Base-by-base conservation (phyloP, 257 asterid species). In the Nemophila menziesii region DNA sequence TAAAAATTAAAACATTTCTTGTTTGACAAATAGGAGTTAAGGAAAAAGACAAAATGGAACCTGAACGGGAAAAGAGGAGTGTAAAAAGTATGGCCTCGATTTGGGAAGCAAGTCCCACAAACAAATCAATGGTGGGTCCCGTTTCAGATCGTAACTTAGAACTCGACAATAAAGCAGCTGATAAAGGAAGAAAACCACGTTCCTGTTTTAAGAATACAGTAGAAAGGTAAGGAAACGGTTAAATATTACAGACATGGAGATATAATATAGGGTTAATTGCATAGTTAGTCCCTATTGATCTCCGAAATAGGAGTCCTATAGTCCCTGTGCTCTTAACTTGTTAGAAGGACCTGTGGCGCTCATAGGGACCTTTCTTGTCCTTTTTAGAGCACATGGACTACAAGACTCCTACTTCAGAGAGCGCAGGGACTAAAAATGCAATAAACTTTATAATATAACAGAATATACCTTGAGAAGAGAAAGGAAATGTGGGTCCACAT, bases 161-260 rank as follows among this genome's bases (percentile, higher is more conserved):
- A 64, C 81, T 81, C 17, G 98, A 90, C 52, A 90, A 74, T 70
- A 90, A 66, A 20, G 96, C 94, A 54, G 87, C 94, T 58, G 98
- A 74, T 70, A 90, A 73, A 46, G 96, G 89, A 65, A 90, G 89
- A 78, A 90, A 90, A 39, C 93, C 98, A 62, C 87, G 82, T 62
- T 85, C 98, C 98, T 90, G 94, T 43, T 62, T 22, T 7, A 26
- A 49, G 22, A 16, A 13, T 10, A 8, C 17, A 17, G n/a, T n/a
- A n/a, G n/a, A n/a, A n/a, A n/a, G n/a, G n/a, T n/a, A n/a, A n/a
- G n/a, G n/a, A n/a, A n/a, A n/a, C n/a, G n/a, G n/a, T n/a, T n/a
- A n/a, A n/a, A n/a, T n/a, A n/a, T n/a, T n/a, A n/a, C n/a, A n/a
- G n/a, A n/a, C n/a, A n/a, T n/a, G n/a, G n/a, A n/a, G n/a, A n/a